Conservation (phyloP, 441 rosid species). For the Pelargonium cotyledonis region DNA sequence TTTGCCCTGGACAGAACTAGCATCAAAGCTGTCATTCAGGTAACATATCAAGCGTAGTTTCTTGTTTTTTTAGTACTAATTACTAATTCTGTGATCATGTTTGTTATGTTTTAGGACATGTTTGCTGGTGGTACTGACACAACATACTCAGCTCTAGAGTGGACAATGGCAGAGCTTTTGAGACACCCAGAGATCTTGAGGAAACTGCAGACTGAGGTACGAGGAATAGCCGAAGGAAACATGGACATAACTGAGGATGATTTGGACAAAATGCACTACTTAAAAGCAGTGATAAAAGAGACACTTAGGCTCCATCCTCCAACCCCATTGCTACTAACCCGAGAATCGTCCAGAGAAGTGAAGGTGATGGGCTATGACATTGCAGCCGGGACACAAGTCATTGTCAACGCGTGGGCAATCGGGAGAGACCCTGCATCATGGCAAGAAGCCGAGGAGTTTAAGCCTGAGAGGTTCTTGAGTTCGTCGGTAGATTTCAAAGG, state of each 20-base stretch:
- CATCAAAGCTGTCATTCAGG: constrained; percentile 19
- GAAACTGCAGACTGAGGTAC: constrained; percentile 8
- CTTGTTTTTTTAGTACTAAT: background rate
- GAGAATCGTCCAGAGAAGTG: background rate
- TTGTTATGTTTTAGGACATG: constrained; percentile 11
- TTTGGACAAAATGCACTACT: background rate
- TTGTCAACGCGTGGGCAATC: background rate
- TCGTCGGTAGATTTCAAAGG: background rate
- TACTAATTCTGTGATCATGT: background rate
- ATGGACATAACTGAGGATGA: background rate
- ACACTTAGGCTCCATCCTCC: background rate
- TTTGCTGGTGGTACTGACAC: constrained; percentile 17
- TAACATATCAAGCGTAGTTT: background rate
- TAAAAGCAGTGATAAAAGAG: background rate
- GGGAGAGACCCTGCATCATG: background rate
- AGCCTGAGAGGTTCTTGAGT: background rate
- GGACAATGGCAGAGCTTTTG: constrained; percentile 18
- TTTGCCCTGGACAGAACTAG: background rate
- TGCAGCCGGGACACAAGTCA: background rate
- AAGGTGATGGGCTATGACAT: background rate
- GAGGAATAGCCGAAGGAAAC: background rate
- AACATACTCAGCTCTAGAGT: background rate
- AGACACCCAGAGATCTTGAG: constrained; percentile 5
- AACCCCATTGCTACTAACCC: background rate
- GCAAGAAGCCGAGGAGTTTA: background rate